Evolutionary conservation across 306 rosid genomes (phyloP), one percentile per base, ranked within the genome.

Genomic region (Styphnolobium japonicum): DNA sequence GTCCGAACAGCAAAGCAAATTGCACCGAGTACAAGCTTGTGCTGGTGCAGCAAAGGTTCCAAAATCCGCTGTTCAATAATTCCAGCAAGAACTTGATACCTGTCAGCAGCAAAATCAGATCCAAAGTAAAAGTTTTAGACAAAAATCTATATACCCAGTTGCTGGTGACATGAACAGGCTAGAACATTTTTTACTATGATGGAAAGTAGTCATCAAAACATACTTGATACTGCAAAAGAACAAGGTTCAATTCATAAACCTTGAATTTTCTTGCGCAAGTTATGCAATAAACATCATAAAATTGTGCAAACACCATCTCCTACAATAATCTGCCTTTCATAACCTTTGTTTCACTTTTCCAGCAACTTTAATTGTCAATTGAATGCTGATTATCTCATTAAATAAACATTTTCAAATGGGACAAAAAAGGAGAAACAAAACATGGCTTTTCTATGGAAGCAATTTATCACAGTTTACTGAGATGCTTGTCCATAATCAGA

Each of bases 1-100:
- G 97, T 93, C 29, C 97, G 76, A 75, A 89, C 90, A 25, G 97
- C 97, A 79, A 93, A 93, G 89, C 85, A 88, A 25, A 89, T 7
- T 68, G 97, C 97, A 64, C 92, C 79, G 0, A 93, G 92, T 37
- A 85, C 51, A 49, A 93, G 92, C 86, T 93, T 93, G 92, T 93
- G 92, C 71, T 88, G 68, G 82, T 93, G 97, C 52, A 93, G 82
- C 61, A 93, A 27, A 39, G 97, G 97, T 70, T 93, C 97, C 91
- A 93, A 84, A 40, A 89, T 15, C 85, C 97, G 82, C 80, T 93
- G 97, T 68, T 93, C 97, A 51, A 93, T 82, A 62, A 93, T 80
- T 68, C 97, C 94, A 21, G 97, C 94, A 80, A 91, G 72, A 23
- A 93, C 86, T 89, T 89, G 96, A 81, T 93, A 89, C 90, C 97